Percentiles rank a stretch among this genome's conserved stretches.
Conservation (phyloP, 2,329 filamentous ascomycete species). For the Aplosporella prunicola region DNA sequence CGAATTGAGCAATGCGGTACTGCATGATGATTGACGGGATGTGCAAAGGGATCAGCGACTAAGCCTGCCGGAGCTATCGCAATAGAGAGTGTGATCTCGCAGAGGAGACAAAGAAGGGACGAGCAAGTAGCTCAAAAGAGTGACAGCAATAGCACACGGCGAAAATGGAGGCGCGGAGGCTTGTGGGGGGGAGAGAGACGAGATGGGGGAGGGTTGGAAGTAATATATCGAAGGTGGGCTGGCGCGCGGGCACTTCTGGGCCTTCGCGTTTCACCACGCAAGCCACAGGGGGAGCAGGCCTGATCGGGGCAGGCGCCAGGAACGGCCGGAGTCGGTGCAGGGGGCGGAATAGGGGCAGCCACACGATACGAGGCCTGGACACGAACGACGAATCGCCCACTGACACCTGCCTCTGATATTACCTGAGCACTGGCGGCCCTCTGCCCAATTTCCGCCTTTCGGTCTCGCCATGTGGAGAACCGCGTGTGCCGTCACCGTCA, state of each 20-base stretch:
- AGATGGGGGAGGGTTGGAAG: slow-evolving; percentile 2
- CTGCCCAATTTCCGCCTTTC: too few species aligned
- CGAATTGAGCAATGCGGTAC: slow-evolving; percentile 28
- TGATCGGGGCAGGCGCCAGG: too few species aligned
- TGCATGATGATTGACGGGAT: slow-evolving; percentile 21
- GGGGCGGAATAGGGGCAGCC: too few species aligned
- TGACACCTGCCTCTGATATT: too few species aligned
- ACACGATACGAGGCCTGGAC: too few species aligned
- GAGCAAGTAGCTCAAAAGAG: slow-evolving; percentile 27
- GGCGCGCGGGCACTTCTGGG: background rate
- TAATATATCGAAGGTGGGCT: slow-evolving; percentile 10
- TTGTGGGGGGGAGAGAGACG: slow-evolving; percentile 10
- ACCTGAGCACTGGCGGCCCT: too few species aligned
- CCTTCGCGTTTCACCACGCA: slow-evolving; percentile 7
- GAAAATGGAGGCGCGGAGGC: slow-evolving; percentile 15
- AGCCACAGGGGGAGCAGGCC: too few species aligned
- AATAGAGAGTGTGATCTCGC: slow-evolving; percentile 25
- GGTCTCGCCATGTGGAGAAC: too few species aligned
- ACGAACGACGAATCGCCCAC: too few species aligned
- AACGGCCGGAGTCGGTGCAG: too few species aligned
- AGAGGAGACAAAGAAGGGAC: slow-evolving; percentile 27
- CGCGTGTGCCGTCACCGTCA: too few species aligned
- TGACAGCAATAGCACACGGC: slow-evolving; percentile 17
- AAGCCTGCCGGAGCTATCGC: slow-evolving; percentile 36
- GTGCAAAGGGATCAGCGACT: slow-evolving; percentile 14